Percentiles rank a stretch among this genome's conserved stretches.
These are phyloP conservation scores for Priceomyces medius DNA, from an alignment of 805 yeast species.

Conservation along the genomic window DNA sequence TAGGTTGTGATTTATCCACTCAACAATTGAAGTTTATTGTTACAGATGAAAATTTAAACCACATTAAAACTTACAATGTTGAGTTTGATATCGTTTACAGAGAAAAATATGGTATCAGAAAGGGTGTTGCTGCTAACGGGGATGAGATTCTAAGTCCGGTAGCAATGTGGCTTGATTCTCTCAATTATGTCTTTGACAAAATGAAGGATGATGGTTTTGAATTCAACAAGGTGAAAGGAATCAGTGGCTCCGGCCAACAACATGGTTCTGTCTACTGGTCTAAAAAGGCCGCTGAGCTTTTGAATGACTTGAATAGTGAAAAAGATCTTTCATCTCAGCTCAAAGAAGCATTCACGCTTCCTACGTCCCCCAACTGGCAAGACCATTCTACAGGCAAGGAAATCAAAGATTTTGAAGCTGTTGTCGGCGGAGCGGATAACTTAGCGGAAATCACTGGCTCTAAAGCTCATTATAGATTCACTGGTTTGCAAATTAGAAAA, in stretches of 20 bases:
- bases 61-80: slow-evolving; percentile 57
- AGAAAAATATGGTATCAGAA: slow-evolving; percentile 55
- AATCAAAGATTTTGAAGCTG: slow-evolving; percentile 56
- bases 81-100: slow-evolving; percentile 70
- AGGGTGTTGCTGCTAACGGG: slow-evolving; percentile 66
- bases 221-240: slow-evolving; percentile 57
- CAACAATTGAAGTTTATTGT: slow-evolving; percentile 82
- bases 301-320: slow-evolving; percentile 35
- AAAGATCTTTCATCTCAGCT: slow-evolving; percentile 48
- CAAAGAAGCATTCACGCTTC: slow-evolving; percentile 54
- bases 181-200: slow-evolving; percentile 59
- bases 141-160: slow-evolving; percentile 74
- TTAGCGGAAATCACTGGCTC: slow-evolving; percentile 78
- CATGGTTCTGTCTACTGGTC: slow-evolving; percentile 91
- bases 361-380: slow-evolving; percentile 88
- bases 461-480: slow-evolving; percentile 83
- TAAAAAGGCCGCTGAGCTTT: slow-evolving; percentile 37
- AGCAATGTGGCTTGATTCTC: slow-evolving; percentile 84
- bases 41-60: slow-evolving; percentile 52
- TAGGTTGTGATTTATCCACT: slow-evolving; percentile 87
- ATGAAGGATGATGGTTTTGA: slow-evolving; percentile 55
- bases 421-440: slow-evolving; percentile 55
- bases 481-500: slow-evolving; percentile 89
- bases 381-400: slow-evolving; percentile 84
- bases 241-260: slow-evolving; percentile 88